Evolutionary conservation across 2,329 filamentous ascomycete species (phyloP).

Genomic region (Aspergillus brasiliensis): DNA sequence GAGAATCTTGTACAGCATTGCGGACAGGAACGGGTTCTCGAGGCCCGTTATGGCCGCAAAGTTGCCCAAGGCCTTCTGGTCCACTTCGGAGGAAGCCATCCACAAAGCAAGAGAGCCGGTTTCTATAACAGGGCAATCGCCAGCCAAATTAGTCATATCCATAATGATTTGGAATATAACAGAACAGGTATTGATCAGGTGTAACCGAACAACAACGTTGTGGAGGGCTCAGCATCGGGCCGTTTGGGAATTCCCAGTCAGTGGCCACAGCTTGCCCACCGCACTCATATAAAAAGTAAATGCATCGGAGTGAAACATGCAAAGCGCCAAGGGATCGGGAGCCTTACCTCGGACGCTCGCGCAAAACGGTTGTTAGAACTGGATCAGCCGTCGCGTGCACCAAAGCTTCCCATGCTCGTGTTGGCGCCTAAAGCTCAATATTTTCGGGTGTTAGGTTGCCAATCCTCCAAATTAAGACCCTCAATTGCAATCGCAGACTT

Average conservation of each 20-base stretch:
- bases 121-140: conserved; percentile 30
- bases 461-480: conserved; percentile 8
- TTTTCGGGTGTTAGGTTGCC: conserved; percentile 11
- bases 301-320: conserved; percentile 16
- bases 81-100: conserved; percentile 97
- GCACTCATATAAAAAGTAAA: neutral
- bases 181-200: neutral
- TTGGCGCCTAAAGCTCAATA: conserved; percentile 24
- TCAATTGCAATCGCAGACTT: neutral
- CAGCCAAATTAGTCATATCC: conserved; percentile 32
- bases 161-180: conserved; percentile 9
- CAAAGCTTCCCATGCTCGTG: conserved; percentile 32
- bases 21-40: conserved; percentile 73
- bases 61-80: conserved; percentile 93
- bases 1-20: conserved; percentile 84
- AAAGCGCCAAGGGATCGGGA: conserved; percentile 13
- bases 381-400: conserved; percentile 26
- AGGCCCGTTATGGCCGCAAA: conserved; percentile 78
- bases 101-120: conserved; percentile 40
- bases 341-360: conserved; percentile 34
- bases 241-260: neutral
- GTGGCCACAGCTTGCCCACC: neutral
- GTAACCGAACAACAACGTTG: neutral
- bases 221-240: neutral
- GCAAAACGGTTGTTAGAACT: conserved; percentile 25